Percentiles rank a stretch among this genome's conserved stretches.
phyloP scores from a whole-genome alignment of 2,329 filamentous ascomycete species.

The Raffaelea arxii region DNA sequence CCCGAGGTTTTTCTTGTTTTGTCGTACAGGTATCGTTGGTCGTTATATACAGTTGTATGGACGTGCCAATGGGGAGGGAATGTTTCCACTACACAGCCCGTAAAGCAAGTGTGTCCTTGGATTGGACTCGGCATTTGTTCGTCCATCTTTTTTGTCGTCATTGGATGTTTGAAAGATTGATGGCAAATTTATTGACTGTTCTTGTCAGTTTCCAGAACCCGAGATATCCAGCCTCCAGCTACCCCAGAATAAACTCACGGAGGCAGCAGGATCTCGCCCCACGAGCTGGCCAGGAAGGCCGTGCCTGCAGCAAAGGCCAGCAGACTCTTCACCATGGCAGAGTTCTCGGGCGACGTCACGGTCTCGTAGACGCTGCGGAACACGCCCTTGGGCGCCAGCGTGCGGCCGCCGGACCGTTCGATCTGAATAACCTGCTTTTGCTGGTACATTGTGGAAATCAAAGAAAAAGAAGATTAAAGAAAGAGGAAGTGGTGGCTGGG shows the following conservation, averaged over 20 bases:
- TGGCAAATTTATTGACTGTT: neutral
- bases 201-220: neutral
- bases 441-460: conserved; percentile 46
- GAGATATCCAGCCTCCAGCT: neutral
- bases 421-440: conserved; percentile 48
- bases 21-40: too few species aligned
- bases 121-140: too few species aligned
- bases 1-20: too few species aligned
- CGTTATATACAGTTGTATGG: too few species aligned
- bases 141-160: too few species aligned
- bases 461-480: too few species aligned
- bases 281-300: conserved; percentile 49
- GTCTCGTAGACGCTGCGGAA: conserved; percentile 45
- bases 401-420: conserved; percentile 33
- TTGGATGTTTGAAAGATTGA: too few species aligned
- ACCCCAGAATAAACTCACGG: conserved; percentile 21
- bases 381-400: conserved; percentile 38
- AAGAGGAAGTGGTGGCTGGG: too few species aligned
- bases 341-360: conserved; percentile 53
- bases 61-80: too few species aligned
- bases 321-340: conserved; percentile 52
- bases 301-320: conserved; percentile 49
- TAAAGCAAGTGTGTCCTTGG: too few species aligned
- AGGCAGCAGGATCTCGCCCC: conserved; percentile 48
- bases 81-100: too few species aligned